Percentiles rank a stretch among this genome's conserved stretches.
Evolutionary conservation across 208 protist species (phyloP).

Genomic region (Leishmania mexicana): DNA sequence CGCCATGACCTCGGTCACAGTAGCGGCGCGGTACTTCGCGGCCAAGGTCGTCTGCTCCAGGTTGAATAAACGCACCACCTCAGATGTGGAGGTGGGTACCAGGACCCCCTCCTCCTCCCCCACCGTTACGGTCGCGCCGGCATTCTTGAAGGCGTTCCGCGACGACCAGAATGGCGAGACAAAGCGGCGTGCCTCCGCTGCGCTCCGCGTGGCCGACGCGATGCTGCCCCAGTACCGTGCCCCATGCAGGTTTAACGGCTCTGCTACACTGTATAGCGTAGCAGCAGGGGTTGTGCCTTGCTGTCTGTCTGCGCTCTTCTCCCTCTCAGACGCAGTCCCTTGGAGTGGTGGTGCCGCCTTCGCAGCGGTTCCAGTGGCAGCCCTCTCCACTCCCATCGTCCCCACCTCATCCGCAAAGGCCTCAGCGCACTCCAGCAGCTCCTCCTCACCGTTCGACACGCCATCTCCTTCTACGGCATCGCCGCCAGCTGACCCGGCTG

Average conservation of each 20-base stretch:
- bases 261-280: background rate
- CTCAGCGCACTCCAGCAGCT: constrained; percentile 21
- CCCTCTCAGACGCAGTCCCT: background rate
- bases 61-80: constrained; percentile 48
- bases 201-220: constrained; percentile 19
- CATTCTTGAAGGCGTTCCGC: constrained; percentile 12
- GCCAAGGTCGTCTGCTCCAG: constrained; percentile 54
- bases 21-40: background rate
- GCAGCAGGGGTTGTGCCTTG: background rate
- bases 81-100: constrained; percentile 13
- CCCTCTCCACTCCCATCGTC: background rate
- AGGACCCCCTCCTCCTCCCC: constrained; percentile 23
- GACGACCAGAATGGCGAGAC: constrained; percentile 57
- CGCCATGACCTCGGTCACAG: background rate
- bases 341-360: background rate
- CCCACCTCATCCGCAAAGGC: constrained; percentile 8
- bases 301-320: background rate
- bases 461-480: background rate
- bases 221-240: constrained; percentile 33
- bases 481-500: background rate
- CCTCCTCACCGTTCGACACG: constrained; percentile 32
- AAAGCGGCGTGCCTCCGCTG: constrained; percentile 30
- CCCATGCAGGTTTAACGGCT: constrained; percentile 22
- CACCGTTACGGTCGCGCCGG: constrained; percentile 24
- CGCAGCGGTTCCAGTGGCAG: background rate